Conservation (phyloP, 352 stramenopile species). For the Phytophthora fragariaefolia region DNA sequence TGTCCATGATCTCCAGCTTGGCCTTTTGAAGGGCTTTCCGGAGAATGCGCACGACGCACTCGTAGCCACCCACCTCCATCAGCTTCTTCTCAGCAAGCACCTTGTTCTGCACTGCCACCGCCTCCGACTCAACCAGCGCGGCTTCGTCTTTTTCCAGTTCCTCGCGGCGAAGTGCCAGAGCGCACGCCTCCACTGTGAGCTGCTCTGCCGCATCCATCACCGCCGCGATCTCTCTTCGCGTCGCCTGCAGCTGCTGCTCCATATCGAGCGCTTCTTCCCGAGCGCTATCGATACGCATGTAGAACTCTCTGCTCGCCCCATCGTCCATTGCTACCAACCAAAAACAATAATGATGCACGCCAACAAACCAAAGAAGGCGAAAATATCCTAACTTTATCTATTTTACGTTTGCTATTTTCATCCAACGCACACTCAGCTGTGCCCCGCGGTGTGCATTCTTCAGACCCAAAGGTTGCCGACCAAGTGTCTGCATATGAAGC, state of each 20-base stretch:
- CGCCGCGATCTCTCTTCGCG: constrained; percentile 41
- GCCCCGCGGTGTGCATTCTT: too few relatives aligned
- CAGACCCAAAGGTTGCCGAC: too few relatives aligned
- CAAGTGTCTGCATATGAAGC: too few relatives aligned
- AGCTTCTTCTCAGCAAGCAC: constrained; percentile 65
- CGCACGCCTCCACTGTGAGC: constrained; percentile 57
- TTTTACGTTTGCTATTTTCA: too few relatives aligned
- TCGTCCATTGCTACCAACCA: constrained; percentile 31
- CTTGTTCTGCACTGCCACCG: constrained; percentile 57
- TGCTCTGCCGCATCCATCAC: constrained; percentile 54
- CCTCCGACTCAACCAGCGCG: constrained; percentile 50
- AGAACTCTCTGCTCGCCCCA: constrained; percentile 40
- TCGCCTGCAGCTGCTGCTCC: constrained; percentile 47
- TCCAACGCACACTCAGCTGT: too few relatives aligned
- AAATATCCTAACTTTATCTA: too few relatives aligned
- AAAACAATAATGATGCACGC: constrained; percentile 5
- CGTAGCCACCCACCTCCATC: constrained; percentile 68
- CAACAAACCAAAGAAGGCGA: neutral
- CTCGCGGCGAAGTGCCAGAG: constrained; percentile 57
- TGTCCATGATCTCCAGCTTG: constrained; percentile 60
- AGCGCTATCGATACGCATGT: constrained; percentile 48
- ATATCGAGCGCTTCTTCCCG: constrained; percentile 44
- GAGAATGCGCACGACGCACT: constrained; percentile 60
- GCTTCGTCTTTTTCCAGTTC: constrained; percentile 72
- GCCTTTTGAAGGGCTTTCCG: constrained; percentile 58